Conservation (phyloP, 345 rosid species). For the Nasturtium officinale region DNA sequence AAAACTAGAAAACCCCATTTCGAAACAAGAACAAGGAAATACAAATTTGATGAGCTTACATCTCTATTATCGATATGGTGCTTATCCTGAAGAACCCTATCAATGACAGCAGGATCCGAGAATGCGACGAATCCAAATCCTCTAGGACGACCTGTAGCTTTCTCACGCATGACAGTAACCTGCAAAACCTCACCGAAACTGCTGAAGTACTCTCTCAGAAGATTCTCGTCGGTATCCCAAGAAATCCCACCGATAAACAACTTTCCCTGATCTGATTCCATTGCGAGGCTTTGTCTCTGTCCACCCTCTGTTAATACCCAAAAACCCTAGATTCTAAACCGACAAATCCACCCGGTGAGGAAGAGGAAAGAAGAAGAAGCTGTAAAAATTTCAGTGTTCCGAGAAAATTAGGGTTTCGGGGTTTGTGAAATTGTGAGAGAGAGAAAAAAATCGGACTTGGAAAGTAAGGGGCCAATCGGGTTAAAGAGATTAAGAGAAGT, state of each 20-base stretch:
- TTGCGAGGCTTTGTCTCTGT: constrained; percentile 16
- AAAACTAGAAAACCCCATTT: not conserved
- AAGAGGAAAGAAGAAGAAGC: constrained; percentile 8
- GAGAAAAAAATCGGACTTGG: constrained; percentile 19
- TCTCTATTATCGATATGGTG: constrained; percentile 81
- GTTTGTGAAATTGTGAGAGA: constrained; percentile 31
- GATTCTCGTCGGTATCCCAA: constrained; percentile 85
- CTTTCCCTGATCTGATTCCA: constrained; percentile 94
- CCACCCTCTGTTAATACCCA: not conserved
- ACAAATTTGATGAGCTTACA: constrained; percentile 47
- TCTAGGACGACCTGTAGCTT: constrained; percentile 68
- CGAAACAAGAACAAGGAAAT: not conserved
- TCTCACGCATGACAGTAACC: constrained; percentile 75
- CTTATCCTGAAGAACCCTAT: constrained; percentile 68
- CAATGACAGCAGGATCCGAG: constrained; percentile 68
- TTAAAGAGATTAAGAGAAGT: constrained; percentile 22
- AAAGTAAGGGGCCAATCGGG: constrained; percentile 35
- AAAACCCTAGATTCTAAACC: constrained; percentile 33
- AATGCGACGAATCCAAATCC: constrained; percentile 90
- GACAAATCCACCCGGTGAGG: constrained; percentile 34
- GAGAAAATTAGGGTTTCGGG: constrained; percentile 41
- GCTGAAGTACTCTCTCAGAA: constrained; percentile 64
- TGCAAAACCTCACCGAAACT: constrained; percentile 72
- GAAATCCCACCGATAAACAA: constrained; percentile 93
- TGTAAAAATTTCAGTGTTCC: constrained; percentile 37